phyloP scores from a whole-genome alignment of 768 basidiomycete species.

The Tephrocybe sp. region DNA sequence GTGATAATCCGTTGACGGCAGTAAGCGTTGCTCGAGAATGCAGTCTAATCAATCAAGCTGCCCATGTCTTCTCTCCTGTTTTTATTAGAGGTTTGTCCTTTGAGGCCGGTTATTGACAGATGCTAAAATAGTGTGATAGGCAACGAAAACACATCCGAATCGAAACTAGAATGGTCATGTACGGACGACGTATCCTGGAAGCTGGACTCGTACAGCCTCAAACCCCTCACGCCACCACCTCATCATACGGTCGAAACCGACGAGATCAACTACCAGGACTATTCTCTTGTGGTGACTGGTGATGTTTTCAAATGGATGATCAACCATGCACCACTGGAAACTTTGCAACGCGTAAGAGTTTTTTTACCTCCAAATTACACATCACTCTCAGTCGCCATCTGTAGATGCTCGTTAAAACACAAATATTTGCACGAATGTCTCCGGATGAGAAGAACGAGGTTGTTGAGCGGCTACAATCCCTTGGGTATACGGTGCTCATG shows the following conservation, averaged over 20 bases:
- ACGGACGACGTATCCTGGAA: constrained; percentile 86
- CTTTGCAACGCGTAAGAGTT: constrained; percentile 85
- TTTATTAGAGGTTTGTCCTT: constrained; percentile 67
- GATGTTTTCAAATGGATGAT: constrained; percentile 99
- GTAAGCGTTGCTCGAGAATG: constrained; percentile 97
- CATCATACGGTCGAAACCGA: constrained; percentile 68
- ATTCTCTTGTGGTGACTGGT: constrained; percentile 87
- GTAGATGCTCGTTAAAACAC: constrained; percentile 96
- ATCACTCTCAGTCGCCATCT: not conserved
- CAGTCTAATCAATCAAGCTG: constrained; percentile 80
- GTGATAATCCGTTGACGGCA: constrained; percentile 95
- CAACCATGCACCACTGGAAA: constrained; percentile 90
- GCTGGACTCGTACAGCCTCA: constrained; percentile 85
- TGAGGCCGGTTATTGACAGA: not conserved
- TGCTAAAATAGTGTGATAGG: constrained; percentile 36
- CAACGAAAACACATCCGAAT: constrained; percentile 43
- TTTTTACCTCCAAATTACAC: not conserved
- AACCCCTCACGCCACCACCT: constrained; percentile 70
- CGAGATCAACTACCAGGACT: constrained; percentile 80
- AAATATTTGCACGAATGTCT: constrained; percentile 98
- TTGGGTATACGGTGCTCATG: constrained; percentile 97
- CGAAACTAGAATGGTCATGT: constrained; percentile 85
- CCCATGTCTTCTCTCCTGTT: constrained; percentile 81
- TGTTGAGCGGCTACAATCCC: constrained; percentile 86
- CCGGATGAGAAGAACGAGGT: constrained; percentile 99